Percentiles rank a stretch among this genome's conserved stretches.
These are phyloP conservation scores for Coemansia sp. DNA, from an alignment of 192 early-diverging fungal species.

Conservation along the genomic window DNA sequence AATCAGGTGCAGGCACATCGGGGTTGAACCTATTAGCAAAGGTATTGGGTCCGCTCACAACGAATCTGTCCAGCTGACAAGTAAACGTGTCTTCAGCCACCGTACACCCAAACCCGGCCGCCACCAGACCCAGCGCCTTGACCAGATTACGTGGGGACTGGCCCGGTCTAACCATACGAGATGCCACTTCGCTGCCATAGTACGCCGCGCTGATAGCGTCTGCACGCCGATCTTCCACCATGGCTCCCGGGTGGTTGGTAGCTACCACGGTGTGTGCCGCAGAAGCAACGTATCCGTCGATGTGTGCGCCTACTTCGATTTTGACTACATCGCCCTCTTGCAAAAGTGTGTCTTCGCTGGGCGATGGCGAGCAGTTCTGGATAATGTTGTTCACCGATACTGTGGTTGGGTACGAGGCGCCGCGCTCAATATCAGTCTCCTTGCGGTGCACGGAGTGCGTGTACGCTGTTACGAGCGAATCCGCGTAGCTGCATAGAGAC, in stretches of 20 bases:
- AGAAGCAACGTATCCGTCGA: constrained; percentile 86
- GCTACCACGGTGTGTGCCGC: constrained; percentile 81
- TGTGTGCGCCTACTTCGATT: constrained; percentile 85
- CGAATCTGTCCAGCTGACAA: constrained; percentile 71
- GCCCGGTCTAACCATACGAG: constrained; percentile 78
- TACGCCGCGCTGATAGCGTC: constrained; percentile 82
- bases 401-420: constrained; percentile 83
- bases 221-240: constrained; percentile 68
- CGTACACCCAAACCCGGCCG: constrained; percentile 61
- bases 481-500: constrained; percentile 67
- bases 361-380: constrained; percentile 72
- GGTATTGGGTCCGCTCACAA: constrained; percentile 63
- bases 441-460: constrained; percentile 61
- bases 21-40: constrained; percentile 60
- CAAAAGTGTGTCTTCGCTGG: constrained; percentile 63
- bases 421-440: constrained; percentile 60
- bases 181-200: constrained; percentile 76
- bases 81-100: constrained; percentile 69
- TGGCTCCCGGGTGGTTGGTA: constrained; percentile 58
- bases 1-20: constrained; percentile 60
- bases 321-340: constrained; percentile 83
- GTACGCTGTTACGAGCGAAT: constrained; percentile 60
- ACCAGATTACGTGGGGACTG: constrained; percentile 57
- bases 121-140: constrained; percentile 59
- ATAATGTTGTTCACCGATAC: constrained; percentile 77